Evolutionary conservation across 2,329 filamentous ascomycete species (phyloP).

Genomic region (Alternaria incomplexa): DNA sequence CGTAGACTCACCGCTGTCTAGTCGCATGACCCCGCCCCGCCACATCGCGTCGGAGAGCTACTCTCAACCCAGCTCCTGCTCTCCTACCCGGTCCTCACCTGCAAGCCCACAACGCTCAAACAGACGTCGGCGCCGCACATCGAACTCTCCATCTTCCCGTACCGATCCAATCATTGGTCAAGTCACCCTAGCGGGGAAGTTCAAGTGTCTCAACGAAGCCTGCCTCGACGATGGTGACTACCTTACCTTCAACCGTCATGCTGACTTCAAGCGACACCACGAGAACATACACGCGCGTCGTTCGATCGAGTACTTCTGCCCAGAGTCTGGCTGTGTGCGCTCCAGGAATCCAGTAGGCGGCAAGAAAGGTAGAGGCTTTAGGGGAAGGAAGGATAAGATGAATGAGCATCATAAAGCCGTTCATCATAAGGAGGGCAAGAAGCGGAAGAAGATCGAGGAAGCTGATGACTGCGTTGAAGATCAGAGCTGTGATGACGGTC

Average conservation of each 20-base stretch:
- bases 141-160: not conserved
- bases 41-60: not conserved
- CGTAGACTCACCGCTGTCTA: not conserved
- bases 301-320: conserved; percentile 32
- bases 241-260: conserved; percentile 35
- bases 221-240: conserved; percentile 17
- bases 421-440: conserved; percentile 20
- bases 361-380: conserved; percentile 34
- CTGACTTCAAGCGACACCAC: conserved; percentile 41
- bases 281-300: conserved; percentile 22
- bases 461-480: not conserved
- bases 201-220: conserved; percentile 26
- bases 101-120: not conserved
- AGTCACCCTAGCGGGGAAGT: conserved; percentile 30
- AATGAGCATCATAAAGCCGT: conserved; percentile 35
- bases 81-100: not conserved
- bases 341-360: conserved; percentile 19
- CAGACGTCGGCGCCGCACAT: not conserved
- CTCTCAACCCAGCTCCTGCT: not conserved
- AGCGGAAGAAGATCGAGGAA: not conserved
- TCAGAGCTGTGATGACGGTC: not conserved
- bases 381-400: conserved; percentile 39
- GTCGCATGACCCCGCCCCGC: not conserved
- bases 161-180: conserved; percentile 27
- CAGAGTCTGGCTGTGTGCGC: conserved; percentile 23